Evolutionary conservation across 2,329 filamentous ascomycete species (phyloP), one percentile per base, ranked within the genome.

Genomic region (Cephalotrichum gorgonifer): DNA sequence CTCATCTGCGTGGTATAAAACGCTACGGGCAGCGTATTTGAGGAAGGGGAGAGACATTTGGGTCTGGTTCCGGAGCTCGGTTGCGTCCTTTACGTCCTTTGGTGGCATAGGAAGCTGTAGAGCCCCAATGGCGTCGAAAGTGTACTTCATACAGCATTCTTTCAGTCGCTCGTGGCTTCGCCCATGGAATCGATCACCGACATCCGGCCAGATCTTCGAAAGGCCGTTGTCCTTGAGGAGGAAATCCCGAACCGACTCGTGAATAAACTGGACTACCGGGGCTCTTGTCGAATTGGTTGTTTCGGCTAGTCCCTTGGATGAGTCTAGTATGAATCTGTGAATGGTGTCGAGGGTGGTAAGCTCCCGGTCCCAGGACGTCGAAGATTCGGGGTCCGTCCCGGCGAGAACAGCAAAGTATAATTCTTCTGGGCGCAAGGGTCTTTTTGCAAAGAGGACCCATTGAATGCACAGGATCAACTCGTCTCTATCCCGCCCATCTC

Each of bases 171-270:
- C 25, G 6, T 44, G 43, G 25, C 43, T 44, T 23, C 15, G 25
- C 14, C 43, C 43, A 4, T 8, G 12, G 30, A 44, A 27, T 14
- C 14, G 17, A n/a, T 2, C 22, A 25, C 22, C 25, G 7, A 46
- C 6, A 25, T 33, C 30, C 17, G 27, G 20, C 20, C 25, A 28
- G 23, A 23, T n/a, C n/a, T 1, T n/a, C 1, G 5, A 6, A 20
- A 69, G 51, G 0, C 68, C 66, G 0, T 55, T 51, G 2, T 65
- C 63, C 7, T 64, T 64, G 3, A 73, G 22, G 0, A 77, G 59
- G 43, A 71, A 76, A 9, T 76, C 72, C 1, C 64, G 56, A 0
- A 76, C 71, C 0, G 73, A 74, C 53, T 76, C 70, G 35, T 46
- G 44, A 22, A 46, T 42, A 52, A 47, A 46, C 22, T 46, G 27